Evolutionary conservation across 371 early-diverging fungal genomes (phyloP), one percentile per base, ranked within the genome.

Genomic region (Mucor sp.): DNA sequence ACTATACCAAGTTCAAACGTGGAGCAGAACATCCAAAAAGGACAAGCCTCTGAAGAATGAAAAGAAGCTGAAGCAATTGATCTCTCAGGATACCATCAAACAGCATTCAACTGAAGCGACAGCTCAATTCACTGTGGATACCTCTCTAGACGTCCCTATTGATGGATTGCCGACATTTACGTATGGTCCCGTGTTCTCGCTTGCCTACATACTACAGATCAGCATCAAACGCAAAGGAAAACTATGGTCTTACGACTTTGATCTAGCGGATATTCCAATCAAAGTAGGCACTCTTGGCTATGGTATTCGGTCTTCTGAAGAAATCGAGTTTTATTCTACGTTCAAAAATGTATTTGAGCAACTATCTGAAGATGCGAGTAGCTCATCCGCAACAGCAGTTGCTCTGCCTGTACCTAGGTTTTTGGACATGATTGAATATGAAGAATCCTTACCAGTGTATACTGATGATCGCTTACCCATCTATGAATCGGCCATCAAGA

Each of bases 401-500:
- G 19, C 41, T 15, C 28, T 58, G 41, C 65, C 66, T 32, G 44
- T 50, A 3, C 79, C 79, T 15, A 65, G 57, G 30, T 79, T 74
- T 58, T n/a, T 79, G 8, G 41, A 68, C 1, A 43, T 67, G 0
- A 41, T 72, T 43, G 77, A 76, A 53, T 70, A 74, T 37, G 77
- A 76, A 55, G 73, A 79, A 9, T 50, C 67, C 9, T 56, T 76
- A 19, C 79, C 79, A 9, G n/a, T 67, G 0, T 79, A 79, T 27
- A 68, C 63, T 37, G 15, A 70, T 8, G 63, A 63, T 25, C 84
- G 76, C 89, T 69, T 48, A 86, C 94, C 74, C 68, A 62, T 79
- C 81, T 93, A 80, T 90, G 92, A 69, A 87, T n/a, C 47, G 2
- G 47, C 8, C n/a, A 47, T 47, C 8, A 19, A 47, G 11, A 47